Conservation (phyloP, 2,329 filamentous ascomycete genomes). For the Aspergillus ustus region DNA sequence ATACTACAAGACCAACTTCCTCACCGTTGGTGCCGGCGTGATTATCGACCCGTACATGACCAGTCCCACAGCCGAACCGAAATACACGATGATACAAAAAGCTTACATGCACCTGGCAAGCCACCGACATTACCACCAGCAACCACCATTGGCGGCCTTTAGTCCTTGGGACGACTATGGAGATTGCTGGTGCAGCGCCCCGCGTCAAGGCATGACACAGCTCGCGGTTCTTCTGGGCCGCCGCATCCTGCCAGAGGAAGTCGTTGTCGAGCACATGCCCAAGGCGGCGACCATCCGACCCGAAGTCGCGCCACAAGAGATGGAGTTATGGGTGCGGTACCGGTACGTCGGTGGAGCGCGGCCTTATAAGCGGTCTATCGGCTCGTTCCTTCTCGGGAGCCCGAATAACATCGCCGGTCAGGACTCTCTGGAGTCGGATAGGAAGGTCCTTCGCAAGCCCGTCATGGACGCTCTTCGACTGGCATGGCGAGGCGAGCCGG, state of each 20-base stretch:
- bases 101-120: constrained; percentile 20
- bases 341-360: constrained; percentile 7
- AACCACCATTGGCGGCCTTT: constrained; percentile 62
- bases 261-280: constrained; percentile 75
- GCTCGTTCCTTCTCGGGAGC: neutral
- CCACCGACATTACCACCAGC: constrained; percentile 26
- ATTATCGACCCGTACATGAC: constrained; percentile 63
- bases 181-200: constrained; percentile 82
- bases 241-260: constrained; percentile 67
- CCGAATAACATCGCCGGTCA: constrained; percentile 13
- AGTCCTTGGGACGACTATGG: constrained; percentile 75
- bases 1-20: constrained; percentile 69
- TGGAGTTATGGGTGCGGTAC: constrained; percentile 72
- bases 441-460: constrained; percentile 32
- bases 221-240: constrained; percentile 44
- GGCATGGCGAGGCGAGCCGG: constrained; percentile 36
- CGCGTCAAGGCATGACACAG: constrained; percentile 50
- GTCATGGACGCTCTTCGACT: constrained; percentile 38
- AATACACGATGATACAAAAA: constrained; percentile 25
- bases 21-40: constrained; percentile 69
- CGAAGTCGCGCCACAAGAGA: constrained; percentile 63
- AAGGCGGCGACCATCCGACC: constrained; percentile 65
- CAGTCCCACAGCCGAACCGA: constrained; percentile 58
- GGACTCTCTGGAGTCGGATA: constrained; percentile 14
- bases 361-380: neutral